These are phyloP conservation scores for Pythium biforme DNA, from an alignment of 352 stramenopile species.

Conservation along the genomic window DNA sequence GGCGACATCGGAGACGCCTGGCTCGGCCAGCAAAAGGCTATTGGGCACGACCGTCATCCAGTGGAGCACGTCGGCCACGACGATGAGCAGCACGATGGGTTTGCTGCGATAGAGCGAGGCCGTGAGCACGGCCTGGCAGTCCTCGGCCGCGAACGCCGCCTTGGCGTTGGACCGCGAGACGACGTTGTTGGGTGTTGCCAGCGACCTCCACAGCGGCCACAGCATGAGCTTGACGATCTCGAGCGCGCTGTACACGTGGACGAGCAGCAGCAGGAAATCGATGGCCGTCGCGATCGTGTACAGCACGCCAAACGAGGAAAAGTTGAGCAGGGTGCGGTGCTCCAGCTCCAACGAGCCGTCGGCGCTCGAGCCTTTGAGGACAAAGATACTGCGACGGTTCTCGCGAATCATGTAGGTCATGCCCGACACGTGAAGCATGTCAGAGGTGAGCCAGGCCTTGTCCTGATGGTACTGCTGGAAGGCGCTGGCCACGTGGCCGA, in stretches of 20 bases:
- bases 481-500: conserved; percentile 12
- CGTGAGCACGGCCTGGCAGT: conserved; percentile 27
- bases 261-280: conserved; percentile 22
- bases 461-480: conserved; percentile 28
- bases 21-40: conserved; percentile 11
- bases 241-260: conserved; percentile 21
- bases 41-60: conserved; percentile 26
- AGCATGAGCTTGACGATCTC: conserved; percentile 28
- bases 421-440: conserved; percentile 27
- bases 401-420: conserved; percentile 33
- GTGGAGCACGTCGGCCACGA: conserved; percentile 21
- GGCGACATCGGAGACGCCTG: background rate
- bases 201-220: conserved; percentile 21
- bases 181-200: conserved; percentile 6
- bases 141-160: conserved; percentile 15
- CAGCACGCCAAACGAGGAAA: conserved; percentile 28
- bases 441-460: conserved; percentile 29
- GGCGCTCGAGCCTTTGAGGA: background rate
- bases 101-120: conserved; percentile 30
- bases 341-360: conserved; percentile 7
- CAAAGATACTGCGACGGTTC: conserved; percentile 26
- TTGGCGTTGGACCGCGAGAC: conserved; percentile 15
- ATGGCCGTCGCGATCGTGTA: conserved; percentile 26
- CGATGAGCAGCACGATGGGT: conserved; percentile 24
- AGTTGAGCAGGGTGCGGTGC: conserved; percentile 28